Evolutionary conservation across 2,329 filamentous ascomycete genomes (phyloP), one percentile per base, ranked within the genome.

Genomic region (Dactylonectria macrodidyma): DNA sequence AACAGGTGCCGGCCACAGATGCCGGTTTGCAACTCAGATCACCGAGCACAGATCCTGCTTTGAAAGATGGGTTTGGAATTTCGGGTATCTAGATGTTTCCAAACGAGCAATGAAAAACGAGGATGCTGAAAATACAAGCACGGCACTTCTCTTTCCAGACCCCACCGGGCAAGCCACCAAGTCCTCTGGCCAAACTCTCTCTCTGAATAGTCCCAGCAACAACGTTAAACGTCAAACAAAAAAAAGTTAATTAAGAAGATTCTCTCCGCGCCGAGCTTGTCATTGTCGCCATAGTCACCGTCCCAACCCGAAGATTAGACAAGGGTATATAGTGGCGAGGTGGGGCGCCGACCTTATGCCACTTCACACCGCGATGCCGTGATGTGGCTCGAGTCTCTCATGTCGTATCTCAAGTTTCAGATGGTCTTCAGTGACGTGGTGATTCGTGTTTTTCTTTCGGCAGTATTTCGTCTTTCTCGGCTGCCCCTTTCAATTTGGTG

Each of bases 291-390:
- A 47, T 16, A 19, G 11, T 47, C 41, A n/a, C 16, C 16, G 14
- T 19, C 30, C 22, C 16, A 46, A 34, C 51, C 54, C 57, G 52
- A 38, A 12, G 30, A 19, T 41, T 24, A 33, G 56, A 46, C 36
- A 44, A 58, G 60, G 46, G 34, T 51, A 44, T 41, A 34, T 51
- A 63, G 44, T 26, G 19, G 41, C 51, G 34, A 36, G 56, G 52
- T 59, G 58, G 60, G 57, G 12, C n/a, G 12, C 38, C 56, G 22
- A 48, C 55, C 41, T 74, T 71, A 54, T 75, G 71, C 60, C 72
- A 75, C 58, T 66, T 60, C 60, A 19, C 56, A 55, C 57, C 34
- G 48, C 56, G 36, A 73, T 75, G 71, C 66, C 71, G 70, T 75
- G 70, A 75, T 73, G 64, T 51, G 46, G 47, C 48, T 19, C 22